Evolutionary conservation across 2,329 filamentous ascomycete genomes (phyloP).

Genomic region (Fusarium circinatum): DNA sequence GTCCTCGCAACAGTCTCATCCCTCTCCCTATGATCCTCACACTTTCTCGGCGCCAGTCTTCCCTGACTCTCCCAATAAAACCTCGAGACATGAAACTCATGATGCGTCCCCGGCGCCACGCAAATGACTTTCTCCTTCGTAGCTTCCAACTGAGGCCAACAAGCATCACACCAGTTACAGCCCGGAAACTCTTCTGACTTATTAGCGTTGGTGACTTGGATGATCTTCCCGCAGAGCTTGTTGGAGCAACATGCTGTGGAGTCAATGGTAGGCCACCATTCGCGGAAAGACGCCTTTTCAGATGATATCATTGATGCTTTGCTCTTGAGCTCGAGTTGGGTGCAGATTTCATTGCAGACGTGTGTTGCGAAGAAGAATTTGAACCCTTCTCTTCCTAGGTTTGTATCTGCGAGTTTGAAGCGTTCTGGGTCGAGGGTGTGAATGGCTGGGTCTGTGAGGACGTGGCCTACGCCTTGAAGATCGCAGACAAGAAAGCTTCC

Average conservation of each 20-base stretch:
- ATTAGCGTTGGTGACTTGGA: conserved; percentile 37
- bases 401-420: conserved; percentile 48
- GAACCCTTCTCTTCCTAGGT: conserved; percentile 49
- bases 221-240: conserved; percentile 52
- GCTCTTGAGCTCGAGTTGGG: conserved; percentile 44
- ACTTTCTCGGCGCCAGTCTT: conserved; percentile 35
- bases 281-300: conserved; percentile 42
- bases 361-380: conserved; percentile 53
- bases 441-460: conserved; percentile 52
- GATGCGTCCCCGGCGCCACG: conserved; percentile 34
- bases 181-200: conserved; percentile 39
- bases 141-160: conserved; percentile 46
- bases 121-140: conserved; percentile 41
- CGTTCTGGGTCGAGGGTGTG: conserved; percentile 49
- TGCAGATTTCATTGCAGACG: conserved; percentile 49
- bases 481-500: conserved; percentile 51
- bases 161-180: conserved; percentile 47
- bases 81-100: conserved; percentile 47
- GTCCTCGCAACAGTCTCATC: conserved; percentile 8
- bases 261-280: conserved; percentile 47
- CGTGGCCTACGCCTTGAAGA: conserved; percentile 50
- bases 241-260: conserved; percentile 51
- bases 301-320: conserved; percentile 32
- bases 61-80: conserved; percentile 53
- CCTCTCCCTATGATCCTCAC: conserved; percentile 25